Base-by-base conservation (phyloP, 176 grass and related monocot genomes). In the Carex parvula region DNA sequence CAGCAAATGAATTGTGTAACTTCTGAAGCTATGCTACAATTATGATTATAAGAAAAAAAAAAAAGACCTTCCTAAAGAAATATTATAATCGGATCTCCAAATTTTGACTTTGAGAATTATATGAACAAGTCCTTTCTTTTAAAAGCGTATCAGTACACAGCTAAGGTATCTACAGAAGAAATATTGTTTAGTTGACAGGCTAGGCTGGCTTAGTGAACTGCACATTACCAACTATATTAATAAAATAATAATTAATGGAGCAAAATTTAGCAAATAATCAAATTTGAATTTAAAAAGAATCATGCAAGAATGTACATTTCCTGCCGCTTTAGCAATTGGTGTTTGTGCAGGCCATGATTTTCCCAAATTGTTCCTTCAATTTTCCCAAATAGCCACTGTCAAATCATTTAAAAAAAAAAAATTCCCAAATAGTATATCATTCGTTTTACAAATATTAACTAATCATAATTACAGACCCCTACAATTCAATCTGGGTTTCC, bases 141-240 rank as follows among this genome's bases (percentile, higher is more conserved):
- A 30, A 33, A 33, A 32, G 17, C 24, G 16, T 77, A 56, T 26
- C 50, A 17, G 24, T 30, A 55, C 0, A 77, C 24, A 77, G 73
- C 73, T 77, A 76, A 26, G n/a, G n/a, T n/a, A n/a, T n/a, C n/a
- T n/a, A n/a, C 15, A 56, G 13, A 16, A 77, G 6, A 77, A 30
- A 21, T 30, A 32, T 30, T 17, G 50, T 77, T 53, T 53, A 16
- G 73, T 54, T 77, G 24, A 77, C 21, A 0, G 26, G 22, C 22
- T 26, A 77, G 73, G 18, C 73, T 33, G 73, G 73, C 14, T 56
- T 77, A 77, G 73, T 55, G 50, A 56, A 77, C 50, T 56, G 50
- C 73, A 77, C 73, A 77, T 30, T 33, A 76, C 48, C 72, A 76
- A 76, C 48, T 17, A 30, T 55, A 30, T 56, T 56, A 75, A 17